Evolutionary conservation across 2,329 filamentous ascomycete genomes (phyloP), one percentile per base, ranked within the genome.

Genomic region (Trichoderma afroharzianum): DNA sequence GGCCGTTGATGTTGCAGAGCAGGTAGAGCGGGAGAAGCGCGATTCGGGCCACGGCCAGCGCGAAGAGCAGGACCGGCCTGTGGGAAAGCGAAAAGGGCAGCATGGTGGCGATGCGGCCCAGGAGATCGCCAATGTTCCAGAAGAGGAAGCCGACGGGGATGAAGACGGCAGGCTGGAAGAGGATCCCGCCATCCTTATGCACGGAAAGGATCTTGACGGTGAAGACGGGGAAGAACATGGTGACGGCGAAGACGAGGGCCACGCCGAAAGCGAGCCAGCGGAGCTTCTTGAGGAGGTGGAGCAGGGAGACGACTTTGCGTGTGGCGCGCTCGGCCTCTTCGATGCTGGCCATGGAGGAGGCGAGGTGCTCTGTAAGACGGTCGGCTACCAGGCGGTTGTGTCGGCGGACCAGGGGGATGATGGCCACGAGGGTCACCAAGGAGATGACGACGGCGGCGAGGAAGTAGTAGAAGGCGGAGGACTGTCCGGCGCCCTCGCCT

Each of bases 161-260:
- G 80, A 98, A 99, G 18, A 91, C 90, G 0, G 90, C 85, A 0
- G 93, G 89, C 67, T 90, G 88, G 74, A 97, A 88, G 18, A 97
- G 82, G 18, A 86, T 83, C 14, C 87, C 85, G 8, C 78, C 73
- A 73, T 76, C 79, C 72, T 78, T 76, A 28, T 77, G 76, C 12
- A 87, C 83, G 9, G 86, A 88, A 39, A 82, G 76, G 74, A 84
- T 91, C 81, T 91, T 89, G 71, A 87, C 83, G 0, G 96, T 98
- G 81, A 97, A 97, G 73, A 98, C 93, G 1, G 96, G 96, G 84
- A 95, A 98, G 79, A 96, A 90, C 95, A 99, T 98, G 63, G 95
- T 95, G 69, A 95, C 83, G 55, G 87, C 83, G 78, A 98, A 98
- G 78, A 91, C 94, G 74, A 95, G 79, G 76, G 93, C 94, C 15